phyloP scores from a whole-genome alignment of 768 basidiomycete species.

The Omphalotus guepiniiformis region DNA sequence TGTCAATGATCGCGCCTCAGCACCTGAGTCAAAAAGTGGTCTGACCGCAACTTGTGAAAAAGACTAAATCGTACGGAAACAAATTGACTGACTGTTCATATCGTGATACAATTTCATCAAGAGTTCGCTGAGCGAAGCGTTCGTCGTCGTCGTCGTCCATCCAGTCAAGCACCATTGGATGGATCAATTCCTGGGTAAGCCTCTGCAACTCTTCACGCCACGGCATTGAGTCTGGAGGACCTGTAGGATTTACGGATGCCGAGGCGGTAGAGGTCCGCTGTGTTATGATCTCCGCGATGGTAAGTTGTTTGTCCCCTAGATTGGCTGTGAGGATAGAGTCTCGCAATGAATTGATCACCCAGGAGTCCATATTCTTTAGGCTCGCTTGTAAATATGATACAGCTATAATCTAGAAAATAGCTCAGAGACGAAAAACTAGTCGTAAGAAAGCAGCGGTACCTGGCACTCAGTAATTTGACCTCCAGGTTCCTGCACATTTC shows the following conservation, averaged over 20 bases:
- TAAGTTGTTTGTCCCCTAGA: neutral
- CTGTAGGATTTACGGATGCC: conserved; percentile 16
- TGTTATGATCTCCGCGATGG: neutral
- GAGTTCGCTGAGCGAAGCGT: conserved; percentile 37
- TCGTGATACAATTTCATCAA: conserved; percentile 41
- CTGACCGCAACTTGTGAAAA: conserved; percentile 21
- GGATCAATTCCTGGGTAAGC: conserved; percentile 35
- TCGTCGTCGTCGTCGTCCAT: conserved; percentile 47
- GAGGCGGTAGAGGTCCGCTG: conserved; percentile 6
- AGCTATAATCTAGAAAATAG: neutral
- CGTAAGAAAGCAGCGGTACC: conserved; percentile 12
- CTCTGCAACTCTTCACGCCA: conserved; percentile 33
- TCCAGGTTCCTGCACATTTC: conserved; percentile 4
- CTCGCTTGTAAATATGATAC: neutral
- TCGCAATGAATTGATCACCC: neutral
- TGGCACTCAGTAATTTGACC: conserved; percentile 29
- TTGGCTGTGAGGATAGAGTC: neutral
- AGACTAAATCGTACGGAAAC: neutral
- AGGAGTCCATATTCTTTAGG: neutral
- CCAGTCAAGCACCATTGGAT: conserved; percentile 46
- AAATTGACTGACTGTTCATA: conserved; percentile 34
- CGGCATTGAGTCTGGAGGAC: conserved; percentile 14
- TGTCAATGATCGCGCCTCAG: conserved; percentile 28
- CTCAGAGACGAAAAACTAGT: neutral
- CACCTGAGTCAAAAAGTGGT: conserved; percentile 28